Conservation (phyloP, 352 stramenopile species). For the Pythium rhizo-oryzae region DNA sequence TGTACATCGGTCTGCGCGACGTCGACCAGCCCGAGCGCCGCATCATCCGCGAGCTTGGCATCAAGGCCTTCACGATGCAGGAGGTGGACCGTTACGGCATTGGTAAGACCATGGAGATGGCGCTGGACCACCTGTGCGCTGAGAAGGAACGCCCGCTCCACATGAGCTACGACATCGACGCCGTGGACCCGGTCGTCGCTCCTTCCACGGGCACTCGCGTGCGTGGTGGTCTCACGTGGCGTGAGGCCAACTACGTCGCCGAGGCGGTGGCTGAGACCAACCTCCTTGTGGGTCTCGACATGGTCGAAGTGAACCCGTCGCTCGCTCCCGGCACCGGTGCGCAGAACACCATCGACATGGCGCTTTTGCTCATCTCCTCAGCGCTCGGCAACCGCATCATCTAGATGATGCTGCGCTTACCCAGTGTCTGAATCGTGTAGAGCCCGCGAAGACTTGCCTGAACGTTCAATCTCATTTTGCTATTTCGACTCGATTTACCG, state of each 20-base stretch:
- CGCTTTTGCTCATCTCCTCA: conserved; percentile 91
- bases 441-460: no score
- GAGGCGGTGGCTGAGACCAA: conserved; percentile 93
- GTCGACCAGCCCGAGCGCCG: conserved; percentile 92
- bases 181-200: conserved; percentile 94
- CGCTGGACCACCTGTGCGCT: conserved; percentile 91
- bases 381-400: conserved; percentile 93
- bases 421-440: no score
- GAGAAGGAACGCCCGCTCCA: conserved; percentile 93
- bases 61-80: conserved; percentile 97
- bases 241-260: conserved; percentile 96
- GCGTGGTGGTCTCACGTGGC: conserved; percentile 95
- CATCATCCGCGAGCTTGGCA: conserved; percentile 91
- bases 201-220: conserved; percentile 96
- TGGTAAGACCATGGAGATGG: conserved; percentile 96
- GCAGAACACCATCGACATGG: conserved; percentile 93
- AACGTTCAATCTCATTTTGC: no score
- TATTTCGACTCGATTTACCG: no score
- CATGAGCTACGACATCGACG: conserved; percentile 98
- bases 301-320: conserved; percentile 96
- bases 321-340: conserved; percentile 88
- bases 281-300: conserved; percentile 88
- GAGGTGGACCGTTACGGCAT: conserved; percentile 97
- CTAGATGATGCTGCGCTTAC: no score
- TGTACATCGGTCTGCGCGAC: conserved; percentile 96